Conservation (phyloP, 345 rosid species). For the Limnanthes douglasii region DNA sequence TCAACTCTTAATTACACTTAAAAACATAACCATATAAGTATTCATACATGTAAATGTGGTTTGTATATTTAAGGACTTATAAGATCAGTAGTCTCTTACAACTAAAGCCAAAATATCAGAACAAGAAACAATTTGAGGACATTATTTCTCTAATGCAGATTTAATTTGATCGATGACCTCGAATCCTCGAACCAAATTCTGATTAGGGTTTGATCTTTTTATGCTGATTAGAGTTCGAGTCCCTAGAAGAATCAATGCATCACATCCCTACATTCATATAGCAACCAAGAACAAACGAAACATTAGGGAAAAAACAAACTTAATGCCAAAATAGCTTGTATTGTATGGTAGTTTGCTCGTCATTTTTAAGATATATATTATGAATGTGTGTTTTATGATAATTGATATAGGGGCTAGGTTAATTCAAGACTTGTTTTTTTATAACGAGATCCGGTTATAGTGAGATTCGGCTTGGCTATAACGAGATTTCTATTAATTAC, state of each 20-base stretch:
- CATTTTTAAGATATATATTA: background rate
- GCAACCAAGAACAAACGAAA: too few species aligned
- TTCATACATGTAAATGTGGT: background rate
- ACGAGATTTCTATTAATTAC: too few species aligned
- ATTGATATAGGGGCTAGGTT: too few species aligned
- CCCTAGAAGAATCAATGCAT: constrained; percentile 56
- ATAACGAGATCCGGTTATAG: too few species aligned
- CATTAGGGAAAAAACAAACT: too few species aligned
- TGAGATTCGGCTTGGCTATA: too few species aligned
- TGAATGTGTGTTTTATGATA: too few species aligned
- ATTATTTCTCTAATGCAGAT: constrained; percentile 54
- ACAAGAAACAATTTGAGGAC: constrained; percentile 71
- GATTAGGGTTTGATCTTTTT: constrained; percentile 64
- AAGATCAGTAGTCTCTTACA: constrained; percentile 74
- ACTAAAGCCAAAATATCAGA: constrained; percentile 69
- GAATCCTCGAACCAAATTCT: constrained; percentile 64
- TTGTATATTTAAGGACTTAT: constrained; percentile 21
- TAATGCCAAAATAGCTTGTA: too few species aligned
- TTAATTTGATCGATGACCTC: constrained; percentile 72
- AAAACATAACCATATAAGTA: background rate
- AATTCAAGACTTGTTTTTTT: too few species aligned
- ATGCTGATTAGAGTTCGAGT: constrained; percentile 41
- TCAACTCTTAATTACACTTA: too few species aligned
- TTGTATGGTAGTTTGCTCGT: too few species aligned
- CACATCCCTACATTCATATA: constrained; percentile 80